Percentiles rank a stretch among this genome's conserved stretches.
These are phyloP conservation scores for Suillus occidentalis DNA, from an alignment of 768 basidiomycete species.

Conservation along the genomic window DNA sequence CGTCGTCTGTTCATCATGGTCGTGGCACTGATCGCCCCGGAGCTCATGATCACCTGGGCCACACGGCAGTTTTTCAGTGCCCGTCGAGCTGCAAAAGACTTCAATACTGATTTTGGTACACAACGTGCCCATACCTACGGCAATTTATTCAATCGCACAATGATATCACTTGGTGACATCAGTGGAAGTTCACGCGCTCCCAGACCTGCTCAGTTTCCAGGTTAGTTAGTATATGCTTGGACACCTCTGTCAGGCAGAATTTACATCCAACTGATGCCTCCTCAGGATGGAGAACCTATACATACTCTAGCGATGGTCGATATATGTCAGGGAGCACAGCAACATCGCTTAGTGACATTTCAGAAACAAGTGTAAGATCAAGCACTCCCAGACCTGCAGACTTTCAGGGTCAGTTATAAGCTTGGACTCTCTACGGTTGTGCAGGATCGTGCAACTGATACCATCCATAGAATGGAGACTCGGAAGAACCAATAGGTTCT, in stretches of 20 bases:
- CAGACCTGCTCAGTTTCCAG: no score
- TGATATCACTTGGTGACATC: no score
- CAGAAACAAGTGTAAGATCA: not conserved
- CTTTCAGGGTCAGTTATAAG: not conserved
- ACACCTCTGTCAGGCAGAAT: no score
- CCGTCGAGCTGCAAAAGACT: not conserved
- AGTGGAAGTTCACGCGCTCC: no score
- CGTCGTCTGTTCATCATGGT: slow-evolving; percentile 14
- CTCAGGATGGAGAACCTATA: no score
- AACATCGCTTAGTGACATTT: not conserved
- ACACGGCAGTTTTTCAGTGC: slow-evolving; percentile 19
- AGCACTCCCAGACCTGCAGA: not conserved
- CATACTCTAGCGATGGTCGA: no score
- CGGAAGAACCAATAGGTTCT: slow-evolving; percentile 14
- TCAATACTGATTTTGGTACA: not conserved
- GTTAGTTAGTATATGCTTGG: no score
- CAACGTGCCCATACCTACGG: no score
- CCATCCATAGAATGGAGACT: slow-evolving; percentile 2
- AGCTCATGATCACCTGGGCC: slow-evolving; percentile 22
- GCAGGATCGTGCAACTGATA: not conserved
- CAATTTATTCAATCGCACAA: not conserved
- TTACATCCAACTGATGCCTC: no score
- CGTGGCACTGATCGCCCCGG: slow-evolving; percentile 22
- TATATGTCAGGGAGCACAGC: no score
- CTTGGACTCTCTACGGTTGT: not conserved